These are phyloP conservation scores for Globisporangium sylvaticum DNA, from an alignment of 352 stramenopile species.

Conservation along the genomic window DNA sequence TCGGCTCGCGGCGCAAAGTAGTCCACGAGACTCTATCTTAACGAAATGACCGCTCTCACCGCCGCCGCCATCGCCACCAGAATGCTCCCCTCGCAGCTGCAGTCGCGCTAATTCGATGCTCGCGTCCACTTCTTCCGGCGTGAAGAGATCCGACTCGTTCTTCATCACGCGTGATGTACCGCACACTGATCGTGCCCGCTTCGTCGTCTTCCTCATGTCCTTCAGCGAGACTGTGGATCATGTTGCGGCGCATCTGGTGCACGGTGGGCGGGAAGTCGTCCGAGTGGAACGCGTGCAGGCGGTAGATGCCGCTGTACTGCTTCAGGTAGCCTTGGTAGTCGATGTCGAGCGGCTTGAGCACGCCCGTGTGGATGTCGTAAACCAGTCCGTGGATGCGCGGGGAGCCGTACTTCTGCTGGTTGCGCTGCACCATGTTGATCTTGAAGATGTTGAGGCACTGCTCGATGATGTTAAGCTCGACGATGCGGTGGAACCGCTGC, in stretches of 20 bases:
- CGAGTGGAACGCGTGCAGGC: slow-evolving; percentile 48
- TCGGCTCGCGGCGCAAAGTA: slow-evolving; percentile 8
- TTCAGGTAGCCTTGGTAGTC: slow-evolving; percentile 58
- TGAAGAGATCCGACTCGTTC: slow-evolving; percentile 51
- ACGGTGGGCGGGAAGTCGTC: slow-evolving; percentile 51
- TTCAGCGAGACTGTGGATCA: slow-evolving; percentile 47
- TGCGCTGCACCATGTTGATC: slow-evolving; percentile 77
- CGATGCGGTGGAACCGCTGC: slow-evolving; percentile 39
- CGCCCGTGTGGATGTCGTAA: slow-evolving; percentile 61
- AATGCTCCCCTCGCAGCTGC: slow-evolving; percentile 12
- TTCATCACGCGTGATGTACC: slow-evolving; percentile 57
- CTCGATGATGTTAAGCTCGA: slow-evolving; percentile 83
- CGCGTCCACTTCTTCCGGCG: slow-evolving; percentile 40
- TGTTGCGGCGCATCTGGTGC: slow-evolving; percentile 50
- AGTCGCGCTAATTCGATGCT: slow-evolving; percentile 38
- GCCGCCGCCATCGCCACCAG: neutral
- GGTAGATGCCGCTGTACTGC: slow-evolving; percentile 44
- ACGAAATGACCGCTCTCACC: neutral
- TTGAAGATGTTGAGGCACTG: slow-evolving; percentile 87
- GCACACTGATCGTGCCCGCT: slow-evolving; percentile 34
- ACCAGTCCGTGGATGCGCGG: slow-evolving; percentile 72
- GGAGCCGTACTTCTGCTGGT: slow-evolving; percentile 57
- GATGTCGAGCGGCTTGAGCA: slow-evolving; percentile 61
- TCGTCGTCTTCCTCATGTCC: slow-evolving; percentile 56
- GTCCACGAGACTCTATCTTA: slow-evolving; percentile 7